Evolutionary conservation across 768 basidiomycete genomes (phyloP).

Genomic region (Cystofilobasidium ferigula): DNA sequence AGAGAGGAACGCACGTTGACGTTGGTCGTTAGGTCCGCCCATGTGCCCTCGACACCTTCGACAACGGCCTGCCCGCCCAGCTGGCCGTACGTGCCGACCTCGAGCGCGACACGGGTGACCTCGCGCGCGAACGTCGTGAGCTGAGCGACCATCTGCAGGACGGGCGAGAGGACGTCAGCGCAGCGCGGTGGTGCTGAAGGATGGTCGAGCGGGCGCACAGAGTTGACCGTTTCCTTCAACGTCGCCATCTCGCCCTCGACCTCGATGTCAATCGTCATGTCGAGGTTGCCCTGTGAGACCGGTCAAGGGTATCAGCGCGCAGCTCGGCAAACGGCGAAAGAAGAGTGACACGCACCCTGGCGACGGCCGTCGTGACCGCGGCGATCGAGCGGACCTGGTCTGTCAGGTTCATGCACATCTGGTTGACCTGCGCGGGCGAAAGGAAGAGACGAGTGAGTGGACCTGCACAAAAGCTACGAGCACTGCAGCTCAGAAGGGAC

Average conservation of each 20-base stretch:
- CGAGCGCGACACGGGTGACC: slow-evolving; percentile 15
- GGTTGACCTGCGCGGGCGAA: slow-evolving; percentile 48
- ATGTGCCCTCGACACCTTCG: slow-evolving; percentile 38
- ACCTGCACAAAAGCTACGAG: background rate
- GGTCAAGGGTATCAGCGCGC: background rate
- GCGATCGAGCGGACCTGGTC: slow-evolving; percentile 75
- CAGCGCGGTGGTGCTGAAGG: background rate
- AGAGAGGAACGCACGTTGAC: slow-evolving; percentile 35
- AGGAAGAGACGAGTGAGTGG: background rate
- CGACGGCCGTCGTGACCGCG: slow-evolving; percentile 63
- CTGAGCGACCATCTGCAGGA: slow-evolving; percentile 15
- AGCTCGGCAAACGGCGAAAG: too few species aligned
- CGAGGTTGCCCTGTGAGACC: slow-evolving; percentile 39
- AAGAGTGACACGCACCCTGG: slow-evolving; percentile 31
- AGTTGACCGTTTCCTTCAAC: slow-evolving; percentile 42
- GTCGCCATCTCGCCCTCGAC: slow-evolving; percentile 75
- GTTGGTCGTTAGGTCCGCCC: slow-evolving; percentile 37
- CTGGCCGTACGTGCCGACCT: slow-evolving; percentile 24
- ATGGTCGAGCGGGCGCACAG: slow-evolving; percentile 28
- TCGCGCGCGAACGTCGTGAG: slow-evolving; percentile 13
- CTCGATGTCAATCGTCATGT: slow-evolving; percentile 66
- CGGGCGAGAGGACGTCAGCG: background rate
- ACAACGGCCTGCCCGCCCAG: slow-evolving; percentile 39
- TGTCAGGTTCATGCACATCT: slow-evolving; percentile 69
- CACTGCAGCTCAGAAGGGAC: slow-evolving; percentile 38